A percentile compares a stretch with the other conserved stretches of the same genome.
These are phyloP conservation scores for Myrica gale DNA, from an alignment of 306 rosid species.

Conservation along the genomic window DNA sequence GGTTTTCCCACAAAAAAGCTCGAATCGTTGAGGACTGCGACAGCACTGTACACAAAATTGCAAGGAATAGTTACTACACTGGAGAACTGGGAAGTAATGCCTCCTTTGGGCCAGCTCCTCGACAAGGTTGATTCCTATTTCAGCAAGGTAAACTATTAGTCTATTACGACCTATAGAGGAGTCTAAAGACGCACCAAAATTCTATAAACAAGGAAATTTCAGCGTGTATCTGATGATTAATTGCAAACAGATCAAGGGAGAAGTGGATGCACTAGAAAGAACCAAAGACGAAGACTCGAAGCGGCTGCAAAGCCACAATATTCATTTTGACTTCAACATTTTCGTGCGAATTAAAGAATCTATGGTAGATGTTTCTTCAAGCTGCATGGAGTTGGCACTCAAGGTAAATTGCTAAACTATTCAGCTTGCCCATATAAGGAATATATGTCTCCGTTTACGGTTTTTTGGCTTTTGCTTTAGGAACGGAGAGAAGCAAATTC, in stretches of 20 bases:
- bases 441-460: not conserved
- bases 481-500: slow-evolving; percentile 27
- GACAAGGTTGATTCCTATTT: slow-evolving; percentile 33
- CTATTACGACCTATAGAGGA: not conserved
- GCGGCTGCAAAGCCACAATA: slow-evolving; percentile 28
- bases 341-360: slow-evolving; percentile 35
- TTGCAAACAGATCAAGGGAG: slow-evolving; percentile 21
- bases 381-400: slow-evolving; percentile 49
- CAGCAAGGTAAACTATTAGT: slow-evolving; percentile 31
- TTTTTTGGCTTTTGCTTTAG: slow-evolving; percentile 13
- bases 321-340: slow-evolving; percentile 39
- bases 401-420: too few relatives aligned
- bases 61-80: slow-evolving; percentile 21
- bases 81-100: slow-evolving; percentile 29
- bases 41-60: slow-evolving; percentile 38
- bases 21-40: slow-evolving; percentile 41
- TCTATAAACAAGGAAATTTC: not conserved
- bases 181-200: not conserved
- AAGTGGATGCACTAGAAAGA: slow-evolving; percentile 38
- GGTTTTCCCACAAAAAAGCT: slow-evolving; percentile 37
- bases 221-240: not conserved
- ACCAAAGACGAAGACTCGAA: slow-evolving; percentile 38
- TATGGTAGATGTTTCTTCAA: slow-evolving; percentile 45
- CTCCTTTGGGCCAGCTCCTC: slow-evolving; percentile 29
- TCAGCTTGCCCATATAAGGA: too few relatives aligned